A percentile compares a stretch with the other conserved stretches of the same genome.
Evolutionary conservation across 1,284 basidiomycete species (phyloP).

Genomic region (Coniophora puteana): DNA sequence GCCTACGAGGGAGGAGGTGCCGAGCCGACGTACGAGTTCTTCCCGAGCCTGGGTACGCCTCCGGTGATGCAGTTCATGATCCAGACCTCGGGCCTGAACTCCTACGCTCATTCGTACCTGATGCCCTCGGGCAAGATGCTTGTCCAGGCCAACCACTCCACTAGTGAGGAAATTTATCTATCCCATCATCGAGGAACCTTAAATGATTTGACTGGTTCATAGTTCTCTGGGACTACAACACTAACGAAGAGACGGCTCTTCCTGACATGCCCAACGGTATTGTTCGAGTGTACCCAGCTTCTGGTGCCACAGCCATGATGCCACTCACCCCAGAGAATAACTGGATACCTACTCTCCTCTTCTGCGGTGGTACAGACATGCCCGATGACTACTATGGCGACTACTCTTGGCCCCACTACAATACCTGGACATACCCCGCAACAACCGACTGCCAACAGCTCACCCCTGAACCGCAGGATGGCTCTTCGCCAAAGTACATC

Average conservation of each 20-base stretch:
- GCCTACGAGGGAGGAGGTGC: constrained; percentile 60
- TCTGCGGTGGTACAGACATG: constrained; percentile 82
- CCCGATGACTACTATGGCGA: constrained; percentile 62
- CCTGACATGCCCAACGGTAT: constrained; percentile 60
- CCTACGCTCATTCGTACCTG: constrained; percentile 85
- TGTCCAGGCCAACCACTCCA: constrained; percentile 82
- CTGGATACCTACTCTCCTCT: constrained; percentile 77
- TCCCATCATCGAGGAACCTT: constrained; percentile 3
- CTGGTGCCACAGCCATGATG: constrained; percentile 81
- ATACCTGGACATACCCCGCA: constrained; percentile 61
- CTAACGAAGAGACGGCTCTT: constrained; percentile 53
- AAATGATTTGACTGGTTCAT: constrained; percentile 12
- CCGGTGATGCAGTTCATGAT: constrained; percentile 76
- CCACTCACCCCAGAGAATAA: constrained; percentile 84
- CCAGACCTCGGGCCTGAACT: constrained; percentile 84
- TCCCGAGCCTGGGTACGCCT: constrained; percentile 59
- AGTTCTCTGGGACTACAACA: constrained; percentile 55
- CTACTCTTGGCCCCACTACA: constrained; percentile 55
- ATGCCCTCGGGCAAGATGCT: constrained; percentile 83
- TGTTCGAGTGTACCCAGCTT: constrained; percentile 84
- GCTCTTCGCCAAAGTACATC: constrained; percentile 42
- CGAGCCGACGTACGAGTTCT: constrained; percentile 78
- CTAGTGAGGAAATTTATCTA: constrained; percentile 43
- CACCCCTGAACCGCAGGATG: constrained; percentile 68
- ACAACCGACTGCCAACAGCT: constrained; percentile 63